Percentiles rank a stretch among this genome's conserved stretches.
These are phyloP conservation scores for Chenopodium formosanum DNA, from an alignment of 148 eudicot genomes.

Conservation along the genomic window DNA sequence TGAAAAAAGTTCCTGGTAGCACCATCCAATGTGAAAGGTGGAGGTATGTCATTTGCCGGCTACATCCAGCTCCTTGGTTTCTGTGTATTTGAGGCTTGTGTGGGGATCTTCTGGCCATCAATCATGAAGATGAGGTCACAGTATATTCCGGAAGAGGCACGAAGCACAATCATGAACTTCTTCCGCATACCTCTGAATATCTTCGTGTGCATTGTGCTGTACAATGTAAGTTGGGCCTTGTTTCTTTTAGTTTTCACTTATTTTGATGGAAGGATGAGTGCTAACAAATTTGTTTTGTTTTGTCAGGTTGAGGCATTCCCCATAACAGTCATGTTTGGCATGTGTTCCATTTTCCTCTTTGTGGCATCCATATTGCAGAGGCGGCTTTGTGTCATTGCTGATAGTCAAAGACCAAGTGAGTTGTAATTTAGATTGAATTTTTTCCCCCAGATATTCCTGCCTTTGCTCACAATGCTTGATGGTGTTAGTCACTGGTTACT, in stretches of 20 bases:
- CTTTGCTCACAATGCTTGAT: background rate
- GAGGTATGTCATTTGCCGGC: slow-evolving; percentile 72
- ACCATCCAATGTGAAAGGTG: slow-evolving; percentile 64
- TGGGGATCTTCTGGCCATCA: slow-evolving; percentile 66
- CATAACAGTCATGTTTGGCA: slow-evolving; percentile 93
- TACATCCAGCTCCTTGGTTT: slow-evolving; percentile 54
- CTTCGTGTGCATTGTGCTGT: slow-evolving; percentile 91
- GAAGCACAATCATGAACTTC: slow-evolving; percentile 99
- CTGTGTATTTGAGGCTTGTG: slow-evolving; percentile 56
- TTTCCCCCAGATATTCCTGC: background rate
- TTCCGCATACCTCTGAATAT: slow-evolving; percentile 98
- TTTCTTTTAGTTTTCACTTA: background rate
- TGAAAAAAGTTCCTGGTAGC: slow-evolving; percentile 63
- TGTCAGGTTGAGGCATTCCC: slow-evolving; percentile 92
- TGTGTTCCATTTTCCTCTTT: slow-evolving; percentile 95
- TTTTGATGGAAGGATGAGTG: background rate
- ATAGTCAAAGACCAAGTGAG: slow-evolving; percentile 76
- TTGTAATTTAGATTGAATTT: background rate
- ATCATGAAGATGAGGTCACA: slow-evolving; percentile 97
- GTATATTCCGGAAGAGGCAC: slow-evolving; percentile 96
- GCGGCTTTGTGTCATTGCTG: slow-evolving; percentile 67
- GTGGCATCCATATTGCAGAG: slow-evolving; percentile 86
- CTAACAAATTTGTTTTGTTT: background rate
- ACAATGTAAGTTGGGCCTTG: slow-evolving; percentile 57
- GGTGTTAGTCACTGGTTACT: background rate